Evolutionary conservation across 2,329 filamentous ascomycete genomes (phyloP).

Genomic region (Colletotrichum sp.): DNA sequence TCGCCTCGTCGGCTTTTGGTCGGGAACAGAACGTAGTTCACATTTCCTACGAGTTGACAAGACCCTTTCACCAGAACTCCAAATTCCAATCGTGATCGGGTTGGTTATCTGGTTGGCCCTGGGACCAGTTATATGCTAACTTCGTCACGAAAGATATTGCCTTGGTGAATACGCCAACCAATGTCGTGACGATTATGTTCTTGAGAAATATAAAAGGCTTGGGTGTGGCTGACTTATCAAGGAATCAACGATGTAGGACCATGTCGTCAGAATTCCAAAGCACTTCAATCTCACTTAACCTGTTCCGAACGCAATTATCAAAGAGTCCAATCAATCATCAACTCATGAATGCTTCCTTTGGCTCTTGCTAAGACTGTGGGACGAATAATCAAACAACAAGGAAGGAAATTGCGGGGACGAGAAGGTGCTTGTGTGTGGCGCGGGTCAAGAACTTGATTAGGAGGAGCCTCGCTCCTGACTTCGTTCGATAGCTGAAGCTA

Average conservation of each 20-base stretch:
- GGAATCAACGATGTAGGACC: too few relatives aligned
- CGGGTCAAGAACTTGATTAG: not conserved
- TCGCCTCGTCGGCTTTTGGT: too few relatives aligned
- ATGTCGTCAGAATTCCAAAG: too few relatives aligned
- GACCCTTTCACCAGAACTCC: too few relatives aligned
- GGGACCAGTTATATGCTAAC: not conserved
- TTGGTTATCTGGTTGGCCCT: not conserved
- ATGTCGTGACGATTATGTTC: too few relatives aligned
- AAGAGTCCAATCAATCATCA: rapidly evolving
- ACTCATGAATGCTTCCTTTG: not conserved
- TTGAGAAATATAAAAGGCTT: too few relatives aligned
- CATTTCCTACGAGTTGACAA: too few relatives aligned
- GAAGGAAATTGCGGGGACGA: not conserved
- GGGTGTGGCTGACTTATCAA: too few relatives aligned
- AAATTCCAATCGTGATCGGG: too few relatives aligned
- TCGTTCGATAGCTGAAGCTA: not conserved
- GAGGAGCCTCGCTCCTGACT: rapidly evolving
- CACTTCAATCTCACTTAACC: too few relatives aligned
- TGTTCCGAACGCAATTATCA: not conserved
- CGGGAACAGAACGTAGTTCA: too few relatives aligned
- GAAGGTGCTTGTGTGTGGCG: not conserved
- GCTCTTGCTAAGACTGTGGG: not conserved
- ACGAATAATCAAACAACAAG: not conserved
- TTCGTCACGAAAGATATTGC: not conserved
- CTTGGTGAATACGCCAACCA: not conserved